These are phyloP conservation scores for Pseudognaphalium luteoalbum DNA, from an alignment of 129 eudicot species.

Conservation along the genomic window DNA sequence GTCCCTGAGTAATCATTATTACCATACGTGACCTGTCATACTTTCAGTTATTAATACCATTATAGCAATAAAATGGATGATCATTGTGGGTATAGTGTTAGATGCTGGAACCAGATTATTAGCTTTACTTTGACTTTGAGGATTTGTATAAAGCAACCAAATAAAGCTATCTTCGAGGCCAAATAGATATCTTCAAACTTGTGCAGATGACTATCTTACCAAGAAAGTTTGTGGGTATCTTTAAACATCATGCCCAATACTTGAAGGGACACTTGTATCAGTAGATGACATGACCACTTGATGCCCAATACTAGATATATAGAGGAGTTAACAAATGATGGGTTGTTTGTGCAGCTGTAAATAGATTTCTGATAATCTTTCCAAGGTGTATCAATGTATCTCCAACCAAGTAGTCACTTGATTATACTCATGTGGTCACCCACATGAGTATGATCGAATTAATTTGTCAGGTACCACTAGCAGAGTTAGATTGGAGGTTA, in stretches of 20 bases:
- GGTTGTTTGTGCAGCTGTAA: background rate
- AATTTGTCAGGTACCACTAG: background rate
- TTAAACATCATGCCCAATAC: background rate
- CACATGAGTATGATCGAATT: background rate
- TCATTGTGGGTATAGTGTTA: background rate
- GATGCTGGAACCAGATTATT: background rate
- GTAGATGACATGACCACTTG: background rate
- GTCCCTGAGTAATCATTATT: background rate
- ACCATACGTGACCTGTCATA: background rate
- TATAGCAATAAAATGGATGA: background rate
- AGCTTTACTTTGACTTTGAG: background rate
- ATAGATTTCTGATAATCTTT: background rate
- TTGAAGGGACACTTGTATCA: conserved; percentile 10
- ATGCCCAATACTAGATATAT: background rate
- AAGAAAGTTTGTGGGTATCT: background rate
- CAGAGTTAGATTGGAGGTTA: background rate
- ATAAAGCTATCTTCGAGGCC: background rate
- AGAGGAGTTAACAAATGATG: background rate
- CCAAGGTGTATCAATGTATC: too few relatives aligned
- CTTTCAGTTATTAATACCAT: background rate
- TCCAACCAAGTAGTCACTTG: too few relatives aligned
- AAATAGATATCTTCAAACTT: background rate
- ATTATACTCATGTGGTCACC: background rate
- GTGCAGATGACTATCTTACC: background rate
- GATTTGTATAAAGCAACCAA: conserved; percentile 2